A percentile compares a stretch with the other conserved stretches of the same genome.
phyloP scores from a whole-genome alignment of 2,329 filamentous ascomycete genomes.

The Coniochaeta sp. region DNA sequence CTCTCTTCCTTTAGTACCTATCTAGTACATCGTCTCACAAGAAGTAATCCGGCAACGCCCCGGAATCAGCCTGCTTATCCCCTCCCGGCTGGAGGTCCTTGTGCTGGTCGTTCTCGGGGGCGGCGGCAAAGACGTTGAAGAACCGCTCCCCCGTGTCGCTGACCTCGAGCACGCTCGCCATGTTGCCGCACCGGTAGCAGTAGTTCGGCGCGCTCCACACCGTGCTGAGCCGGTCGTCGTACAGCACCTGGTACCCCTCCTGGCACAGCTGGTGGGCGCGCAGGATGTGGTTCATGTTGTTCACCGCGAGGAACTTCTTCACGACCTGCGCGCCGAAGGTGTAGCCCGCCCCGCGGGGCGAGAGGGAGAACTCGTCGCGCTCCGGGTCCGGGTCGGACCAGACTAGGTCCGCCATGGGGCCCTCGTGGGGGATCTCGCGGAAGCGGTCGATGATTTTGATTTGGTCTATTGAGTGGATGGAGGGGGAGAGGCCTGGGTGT shows the following conservation, averaged over 20 bases:
- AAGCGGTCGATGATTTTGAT: constrained; percentile 99
- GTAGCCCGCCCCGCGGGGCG: constrained; percentile 88
- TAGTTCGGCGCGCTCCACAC: constrained; percentile 98
- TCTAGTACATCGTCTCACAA: constrained; percentile 41
- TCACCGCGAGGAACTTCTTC: constrained; percentile 95
- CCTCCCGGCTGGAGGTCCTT: constrained; percentile 74
- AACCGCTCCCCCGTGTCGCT: constrained; percentile 87
- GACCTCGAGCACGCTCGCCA: constrained; percentile 95
- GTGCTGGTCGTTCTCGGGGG: constrained; percentile 88
- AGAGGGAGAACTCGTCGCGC: constrained; percentile 91
- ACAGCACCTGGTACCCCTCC: constrained; percentile 94
- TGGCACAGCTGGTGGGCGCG: constrained; percentile 98
- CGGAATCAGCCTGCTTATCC: constrained; percentile 62
- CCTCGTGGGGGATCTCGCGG: constrained; percentile 96
- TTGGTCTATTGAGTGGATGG: constrained; percentile 97
- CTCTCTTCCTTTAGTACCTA: no score
- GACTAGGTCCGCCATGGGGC: constrained; percentile 97
- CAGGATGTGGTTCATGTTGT: constrained; percentile 95
- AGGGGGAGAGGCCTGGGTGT: constrained; percentile 67
- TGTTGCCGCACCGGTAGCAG: constrained; percentile 91
- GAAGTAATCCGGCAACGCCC: constrained; percentile 64
- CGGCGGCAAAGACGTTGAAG: constrained; percentile 97
- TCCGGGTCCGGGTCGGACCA: constrained; percentile 99
- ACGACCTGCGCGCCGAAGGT: constrained; percentile 97
- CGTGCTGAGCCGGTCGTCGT: constrained; percentile 88